Percentiles rank a stretch among this genome's conserved stretches.
These are phyloP conservation scores for Tulasnella sp. DNA, from an alignment of 768 basidiomycete genomes.

Conservation along the genomic window DNA sequence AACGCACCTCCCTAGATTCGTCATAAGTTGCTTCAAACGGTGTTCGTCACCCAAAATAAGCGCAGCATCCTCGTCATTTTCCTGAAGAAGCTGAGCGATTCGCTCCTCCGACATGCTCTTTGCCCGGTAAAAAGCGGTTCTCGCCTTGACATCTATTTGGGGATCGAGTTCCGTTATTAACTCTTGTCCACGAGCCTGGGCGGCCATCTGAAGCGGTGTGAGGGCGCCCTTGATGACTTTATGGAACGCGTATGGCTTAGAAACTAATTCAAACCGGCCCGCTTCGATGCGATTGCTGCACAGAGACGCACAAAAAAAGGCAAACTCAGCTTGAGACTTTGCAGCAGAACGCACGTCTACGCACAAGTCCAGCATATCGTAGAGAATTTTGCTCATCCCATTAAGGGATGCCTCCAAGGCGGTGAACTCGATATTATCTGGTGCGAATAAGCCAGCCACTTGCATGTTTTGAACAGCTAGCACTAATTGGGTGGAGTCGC, in stretches of 20 bases:
- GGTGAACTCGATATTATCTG: constrained; percentile 81
- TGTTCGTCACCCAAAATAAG: constrained; percentile 38
- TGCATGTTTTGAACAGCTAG: constrained; percentile 92
- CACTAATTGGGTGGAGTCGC: constrained; percentile 36
- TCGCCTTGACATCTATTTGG: constrained; percentile 34
- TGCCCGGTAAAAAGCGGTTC: constrained; percentile 26
- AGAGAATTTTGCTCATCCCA: constrained; percentile 75
- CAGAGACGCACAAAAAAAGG: background rate
- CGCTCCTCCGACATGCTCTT: constrained; percentile 13
- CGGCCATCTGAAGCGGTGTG: constrained; percentile 36
- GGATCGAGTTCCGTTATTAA: constrained; percentile 34
- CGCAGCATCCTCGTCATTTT: constrained; percentile 30
- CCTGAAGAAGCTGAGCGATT: constrained; percentile 19
- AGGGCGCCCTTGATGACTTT: constrained; percentile 42
- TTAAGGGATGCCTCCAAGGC: constrained; percentile 75
- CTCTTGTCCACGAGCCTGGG: constrained; percentile 30
- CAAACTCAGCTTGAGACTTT: background rate
- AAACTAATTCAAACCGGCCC: constrained; percentile 57
- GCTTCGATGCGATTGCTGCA: constrained; percentile 56
- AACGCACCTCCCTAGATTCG: constrained; percentile 30
- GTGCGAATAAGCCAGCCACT: constrained; percentile 65
- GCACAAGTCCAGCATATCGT: constrained; percentile 43
- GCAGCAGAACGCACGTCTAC: constrained; percentile 30
- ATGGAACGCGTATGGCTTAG: constrained; percentile 44
- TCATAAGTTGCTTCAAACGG: constrained; percentile 35